phyloP scores from a whole-genome alignment of 2,329 filamentous ascomycete genomes.

The Aspergillus tubingensis region DNA sequence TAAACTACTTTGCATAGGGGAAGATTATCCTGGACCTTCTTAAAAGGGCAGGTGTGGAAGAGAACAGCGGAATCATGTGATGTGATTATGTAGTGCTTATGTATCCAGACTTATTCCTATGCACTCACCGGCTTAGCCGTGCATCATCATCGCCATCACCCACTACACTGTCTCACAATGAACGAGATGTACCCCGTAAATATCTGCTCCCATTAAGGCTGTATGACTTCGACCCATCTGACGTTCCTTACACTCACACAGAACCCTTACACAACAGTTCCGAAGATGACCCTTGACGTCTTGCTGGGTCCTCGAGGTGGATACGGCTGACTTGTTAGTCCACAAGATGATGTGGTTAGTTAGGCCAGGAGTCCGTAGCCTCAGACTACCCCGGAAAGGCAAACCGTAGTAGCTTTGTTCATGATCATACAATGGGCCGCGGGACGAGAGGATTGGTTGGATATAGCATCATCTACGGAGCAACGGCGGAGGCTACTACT shows the following conservation, averaged over 20 bases:
- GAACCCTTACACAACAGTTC: not conserved
- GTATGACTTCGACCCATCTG: not conserved
- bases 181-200: not conserved
- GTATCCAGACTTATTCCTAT: not conserved
- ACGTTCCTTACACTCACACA: not conserved
- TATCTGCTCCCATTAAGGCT: not conserved
- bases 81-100: not conserved
- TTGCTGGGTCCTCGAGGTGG: not conserved
- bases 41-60: not conserved
- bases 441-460: not conserved
- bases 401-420: conserved; percentile 1
- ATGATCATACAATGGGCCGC: not conserved
- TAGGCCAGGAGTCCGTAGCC: not conserved
- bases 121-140: not conserved
- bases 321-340: not conserved
- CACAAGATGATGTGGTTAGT: conserved; percentile 1
- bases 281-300: not conserved
- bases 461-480: not conserved
- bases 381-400: conserved; percentile 1
- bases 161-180: not conserved
- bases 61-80: not conserved
- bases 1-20: not conserved
- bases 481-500: not conserved
- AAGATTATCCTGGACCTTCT: not conserved
- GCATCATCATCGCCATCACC: not conserved